These are phyloP conservation scores for Plasmodium gaboni DNA, from an alignment of 169 alveolate species.

Conservation along the genomic window DNA sequence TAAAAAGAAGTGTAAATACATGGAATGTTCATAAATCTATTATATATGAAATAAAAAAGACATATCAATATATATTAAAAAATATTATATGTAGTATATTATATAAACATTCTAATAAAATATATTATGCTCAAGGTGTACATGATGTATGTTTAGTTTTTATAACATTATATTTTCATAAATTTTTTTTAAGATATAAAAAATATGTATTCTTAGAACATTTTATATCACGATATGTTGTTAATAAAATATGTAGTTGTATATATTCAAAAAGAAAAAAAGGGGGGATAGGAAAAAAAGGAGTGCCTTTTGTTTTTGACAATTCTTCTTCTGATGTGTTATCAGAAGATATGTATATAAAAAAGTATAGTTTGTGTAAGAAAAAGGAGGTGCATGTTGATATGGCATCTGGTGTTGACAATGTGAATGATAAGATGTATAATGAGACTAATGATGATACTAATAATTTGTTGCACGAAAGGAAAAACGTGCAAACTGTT, in stretches of 20 bases:
- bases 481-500: no score
- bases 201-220: slow-evolving; percentile 67
- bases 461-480: neutral
- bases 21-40: slow-evolving; percentile 65
- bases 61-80: slow-evolving; percentile 68
- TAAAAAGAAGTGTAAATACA: slow-evolving; percentile 69
- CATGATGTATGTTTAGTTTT: slow-evolving; percentile 77
- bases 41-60: slow-evolving; percentile 70
- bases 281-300: neutral
- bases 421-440: neutral
- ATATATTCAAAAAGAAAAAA: slow-evolving; percentile 25
- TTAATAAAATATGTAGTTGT: slow-evolving; percentile 40
- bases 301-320: no score
- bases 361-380: neutral
- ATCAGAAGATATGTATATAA: neutral
- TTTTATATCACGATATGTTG: slow-evolving; percentile 51
- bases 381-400: neutral
- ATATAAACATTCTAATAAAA: slow-evolving; percentile 70
- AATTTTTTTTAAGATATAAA: slow-evolving; percentile 48
- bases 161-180: slow-evolving; percentile 56
- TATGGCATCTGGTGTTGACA: neutral
- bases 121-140: slow-evolving; percentile 72
- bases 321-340: no score
- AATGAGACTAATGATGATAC: neutral
- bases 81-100: slow-evolving; percentile 70